Conservation (phyloP, 1,284 basidiomycete species). For the Pseudozyma thailandica region DNA sequence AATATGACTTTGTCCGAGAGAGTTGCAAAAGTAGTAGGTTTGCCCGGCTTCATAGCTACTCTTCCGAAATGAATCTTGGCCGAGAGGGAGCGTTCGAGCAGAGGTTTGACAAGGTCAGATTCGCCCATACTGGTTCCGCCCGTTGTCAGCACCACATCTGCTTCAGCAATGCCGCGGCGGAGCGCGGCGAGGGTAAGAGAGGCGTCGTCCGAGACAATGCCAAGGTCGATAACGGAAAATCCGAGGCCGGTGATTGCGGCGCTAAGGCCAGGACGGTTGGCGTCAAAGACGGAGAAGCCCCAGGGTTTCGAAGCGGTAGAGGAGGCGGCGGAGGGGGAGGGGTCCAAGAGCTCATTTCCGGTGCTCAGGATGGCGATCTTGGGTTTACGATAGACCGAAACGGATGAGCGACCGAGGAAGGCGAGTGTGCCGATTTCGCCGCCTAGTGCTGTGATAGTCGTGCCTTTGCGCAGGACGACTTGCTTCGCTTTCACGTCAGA, state of each 20-base stretch:
- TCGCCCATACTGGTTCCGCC: conserved; percentile 92
- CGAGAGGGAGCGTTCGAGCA: conserved; percentile 80
- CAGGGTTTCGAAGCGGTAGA: conserved; percentile 16
- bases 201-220: conserved; percentile 79
- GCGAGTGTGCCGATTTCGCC: conserved; percentile 86
- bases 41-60: conserved; percentile 71
- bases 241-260: conserved; percentile 79
- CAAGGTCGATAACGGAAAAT: conserved; percentile 81
- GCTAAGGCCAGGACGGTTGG: conserved; percentile 81
- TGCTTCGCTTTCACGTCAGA: conserved; percentile 79
- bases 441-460: conserved; percentile 75
- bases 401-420: conserved; percentile 78
- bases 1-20: conserved; percentile 74
- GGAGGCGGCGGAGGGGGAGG: conserved; percentile 69
- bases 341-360: conserved; percentile 81
- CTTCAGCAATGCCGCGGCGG: conserved; percentile 73
- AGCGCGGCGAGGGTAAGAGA: conserved; percentile 75
- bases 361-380: conserved; percentile 83
- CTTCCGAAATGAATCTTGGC: conserved; percentile 84
- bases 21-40: conserved; percentile 81
- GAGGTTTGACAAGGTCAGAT: conserved; percentile 83
- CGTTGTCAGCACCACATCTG: conserved; percentile 83
- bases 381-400: conserved; percentile 77
- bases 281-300: conserved; percentile 72
- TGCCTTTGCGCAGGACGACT: conserved; percentile 76